A percentile compares a stretch with the other conserved stretches of the same genome.
Conservation (phyloP, 208 protist species). For the Tetramitus jugosus region DNA sequence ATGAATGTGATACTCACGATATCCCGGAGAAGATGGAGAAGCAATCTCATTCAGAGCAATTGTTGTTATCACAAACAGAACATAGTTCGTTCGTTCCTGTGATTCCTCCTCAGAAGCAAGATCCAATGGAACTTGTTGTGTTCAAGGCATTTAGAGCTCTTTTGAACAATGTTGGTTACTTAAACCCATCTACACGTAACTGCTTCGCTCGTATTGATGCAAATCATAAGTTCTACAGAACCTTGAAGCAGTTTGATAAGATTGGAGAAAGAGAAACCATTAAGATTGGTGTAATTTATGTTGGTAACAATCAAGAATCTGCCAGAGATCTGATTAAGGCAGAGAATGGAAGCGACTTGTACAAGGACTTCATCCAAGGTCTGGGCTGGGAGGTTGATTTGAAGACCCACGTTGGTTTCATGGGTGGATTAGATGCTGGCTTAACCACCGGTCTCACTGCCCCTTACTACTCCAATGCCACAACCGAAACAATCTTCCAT, state of each 20-base stretch:
- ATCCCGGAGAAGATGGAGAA: neutral
- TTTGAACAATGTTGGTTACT: neutral
- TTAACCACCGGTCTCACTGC: neutral
- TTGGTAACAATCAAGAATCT: constrained; percentile 16
- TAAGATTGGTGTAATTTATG: constrained; percentile 33
- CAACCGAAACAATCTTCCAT: constrained; percentile 32
- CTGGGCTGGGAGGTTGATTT: constrained; percentile 33
- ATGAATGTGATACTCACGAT: neutral
- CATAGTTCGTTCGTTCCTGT: neutral
- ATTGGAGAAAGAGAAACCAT: constrained; percentile 19
- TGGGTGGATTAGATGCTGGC: constrained; percentile 26
- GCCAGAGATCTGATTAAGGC: constrained; percentile 27
- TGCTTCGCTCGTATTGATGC: neutral
- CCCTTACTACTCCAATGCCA: constrained; percentile 28
- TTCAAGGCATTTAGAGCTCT: constrained; percentile 9
- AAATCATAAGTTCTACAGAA: neutral
- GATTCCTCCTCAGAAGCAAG: neutral
- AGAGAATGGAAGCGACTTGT: neutral
- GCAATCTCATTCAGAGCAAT: neutral
- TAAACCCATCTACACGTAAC: neutral
- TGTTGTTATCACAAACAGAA: neutral
- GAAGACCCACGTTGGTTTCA: constrained; percentile 24
- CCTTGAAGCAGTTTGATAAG: constrained; percentile 6
- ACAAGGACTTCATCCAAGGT: constrained; percentile 24
- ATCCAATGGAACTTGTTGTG: neutral